Evolutionary conservation across 257 asterid species (phyloP).

Genomic region (Solanum peruvianum): DNA sequence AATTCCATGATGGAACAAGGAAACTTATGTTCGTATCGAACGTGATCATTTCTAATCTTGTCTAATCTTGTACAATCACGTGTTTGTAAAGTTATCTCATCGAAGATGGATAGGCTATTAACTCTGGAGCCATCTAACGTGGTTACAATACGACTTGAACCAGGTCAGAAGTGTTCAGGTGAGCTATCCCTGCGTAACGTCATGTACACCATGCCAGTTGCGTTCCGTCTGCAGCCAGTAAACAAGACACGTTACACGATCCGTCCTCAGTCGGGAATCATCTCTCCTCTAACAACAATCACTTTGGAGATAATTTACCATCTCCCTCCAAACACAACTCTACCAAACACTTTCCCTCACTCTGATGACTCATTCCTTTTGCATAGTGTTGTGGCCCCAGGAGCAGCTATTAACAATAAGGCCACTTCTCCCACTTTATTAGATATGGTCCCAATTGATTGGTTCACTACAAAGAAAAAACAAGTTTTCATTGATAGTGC

Average conservation of each 20-base stretch:
- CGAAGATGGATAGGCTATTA: slow-evolving; percentile 55
- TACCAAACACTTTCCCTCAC: slow-evolving; percentile 43
- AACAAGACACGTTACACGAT: slow-evolving; percentile 37
- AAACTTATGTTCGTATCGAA: background rate
- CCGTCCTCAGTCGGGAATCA: slow-evolving; percentile 61
- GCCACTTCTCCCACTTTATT: slow-evolving; percentile 17
- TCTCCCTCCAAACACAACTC: slow-evolving; percentile 19
- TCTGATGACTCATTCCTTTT: slow-evolving; percentile 46
- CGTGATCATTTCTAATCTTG: background rate
- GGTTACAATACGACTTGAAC: slow-evolving; percentile 45
- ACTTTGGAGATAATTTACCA: slow-evolving; percentile 45
- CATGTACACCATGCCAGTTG: slow-evolving; percentile 88
- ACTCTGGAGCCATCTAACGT: slow-evolving; percentile 62
- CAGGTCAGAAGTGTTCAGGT: slow-evolving; percentile 46
- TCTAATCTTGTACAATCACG: background rate
- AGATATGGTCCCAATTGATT: slow-evolving; percentile 48
- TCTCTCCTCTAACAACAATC: slow-evolving; percentile 41
- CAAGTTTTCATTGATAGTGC: slow-evolving; percentile 81
- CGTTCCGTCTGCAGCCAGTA: slow-evolving; percentile 50
- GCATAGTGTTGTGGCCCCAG: slow-evolving; percentile 75
- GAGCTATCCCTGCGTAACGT: slow-evolving; percentile 45
- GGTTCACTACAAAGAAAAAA: slow-evolving; percentile 74
- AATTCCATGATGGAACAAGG: background rate
- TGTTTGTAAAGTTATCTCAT: background rate
- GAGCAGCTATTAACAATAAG: slow-evolving; percentile 31